These are phyloP conservation scores for Acacia confusa DNA, from an alignment of 306 rosid species.

Conservation along the genomic window DNA sequence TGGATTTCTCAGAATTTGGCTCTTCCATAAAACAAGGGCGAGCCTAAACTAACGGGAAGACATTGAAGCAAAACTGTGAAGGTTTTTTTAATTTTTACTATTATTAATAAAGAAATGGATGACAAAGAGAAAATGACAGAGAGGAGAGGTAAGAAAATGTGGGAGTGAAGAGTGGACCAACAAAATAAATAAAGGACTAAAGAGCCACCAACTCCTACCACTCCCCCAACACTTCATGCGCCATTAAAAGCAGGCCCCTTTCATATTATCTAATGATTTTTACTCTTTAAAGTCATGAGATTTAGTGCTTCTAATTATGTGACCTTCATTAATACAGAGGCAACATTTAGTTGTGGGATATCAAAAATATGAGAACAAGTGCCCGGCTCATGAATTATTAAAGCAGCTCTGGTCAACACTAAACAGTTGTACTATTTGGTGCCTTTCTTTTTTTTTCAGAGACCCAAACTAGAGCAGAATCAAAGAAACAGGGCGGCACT, in stretches of 20 bases:
- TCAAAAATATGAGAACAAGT: background rate
- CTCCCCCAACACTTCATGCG: constrained; percentile 7
- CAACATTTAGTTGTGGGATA: constrained; percentile 49
- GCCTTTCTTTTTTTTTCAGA: background rate
- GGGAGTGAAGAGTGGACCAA: constrained; percentile 45
- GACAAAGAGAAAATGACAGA: background rate
- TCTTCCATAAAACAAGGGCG: background rate
- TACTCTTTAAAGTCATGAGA: background rate
- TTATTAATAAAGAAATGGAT: background rate
- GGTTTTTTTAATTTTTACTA: background rate
- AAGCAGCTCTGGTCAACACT: constrained; percentile 26
- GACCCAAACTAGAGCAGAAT: background rate
- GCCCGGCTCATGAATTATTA: background rate
- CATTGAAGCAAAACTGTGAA: background rate
- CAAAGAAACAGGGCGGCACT: background rate
- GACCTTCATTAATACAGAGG: constrained; percentile 21
- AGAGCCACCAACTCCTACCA: constrained; percentile 48
- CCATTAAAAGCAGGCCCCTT: constrained; percentile 38
- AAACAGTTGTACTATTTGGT: background rate
- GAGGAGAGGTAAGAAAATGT: background rate
- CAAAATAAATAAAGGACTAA: constrained; percentile 37
- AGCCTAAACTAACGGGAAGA: background rate
- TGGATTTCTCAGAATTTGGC: background rate
- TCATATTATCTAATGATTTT: constrained; percentile 2
- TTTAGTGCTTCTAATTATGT: constrained; percentile 8